Conservation (phyloP, 306 rosid species). For the Quercus robur region DNA sequence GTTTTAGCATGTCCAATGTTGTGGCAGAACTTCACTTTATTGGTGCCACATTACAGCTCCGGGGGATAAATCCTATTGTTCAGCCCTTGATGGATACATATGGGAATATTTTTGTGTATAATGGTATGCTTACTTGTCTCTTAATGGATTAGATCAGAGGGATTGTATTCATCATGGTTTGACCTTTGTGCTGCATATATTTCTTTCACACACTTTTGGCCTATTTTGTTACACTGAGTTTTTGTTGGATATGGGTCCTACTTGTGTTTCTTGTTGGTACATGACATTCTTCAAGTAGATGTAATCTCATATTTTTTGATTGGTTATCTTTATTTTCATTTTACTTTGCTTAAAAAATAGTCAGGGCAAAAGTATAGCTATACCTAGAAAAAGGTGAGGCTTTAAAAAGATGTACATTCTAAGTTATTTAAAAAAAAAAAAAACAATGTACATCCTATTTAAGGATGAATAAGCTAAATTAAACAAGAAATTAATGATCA, state of each 20-base stretch:
- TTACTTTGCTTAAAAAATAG: no score
- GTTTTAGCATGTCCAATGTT: background rate
- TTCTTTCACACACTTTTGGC: background rate
- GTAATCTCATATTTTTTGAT: background rate
- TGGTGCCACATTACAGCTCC: conserved; percentile 80
- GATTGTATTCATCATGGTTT: background rate
- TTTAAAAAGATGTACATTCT: no score
- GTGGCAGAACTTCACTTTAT: conserved; percentile 53
- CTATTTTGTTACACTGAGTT: background rate
- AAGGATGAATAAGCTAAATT: no score
- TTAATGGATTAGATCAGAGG: background rate
- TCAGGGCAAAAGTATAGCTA: no score
- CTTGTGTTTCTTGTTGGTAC: background rate
- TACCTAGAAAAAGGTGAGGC: no score
- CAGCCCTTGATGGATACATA: conserved; percentile 70
- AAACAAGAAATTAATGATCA: background rate
- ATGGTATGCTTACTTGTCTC: conserved; percentile 40
- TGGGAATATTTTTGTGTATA: conserved; percentile 67
- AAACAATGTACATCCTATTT: no score
- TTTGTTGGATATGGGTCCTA: background rate
- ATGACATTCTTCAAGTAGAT: background rate
- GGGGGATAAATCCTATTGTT: conserved; percentile 59
- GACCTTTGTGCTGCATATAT: conserved; percentile 7
- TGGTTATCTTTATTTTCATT: no score
- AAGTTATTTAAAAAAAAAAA: no score